phyloP scores from a whole-genome alignment of 345 rosid genomes.

The Linum trigynum region DNA sequence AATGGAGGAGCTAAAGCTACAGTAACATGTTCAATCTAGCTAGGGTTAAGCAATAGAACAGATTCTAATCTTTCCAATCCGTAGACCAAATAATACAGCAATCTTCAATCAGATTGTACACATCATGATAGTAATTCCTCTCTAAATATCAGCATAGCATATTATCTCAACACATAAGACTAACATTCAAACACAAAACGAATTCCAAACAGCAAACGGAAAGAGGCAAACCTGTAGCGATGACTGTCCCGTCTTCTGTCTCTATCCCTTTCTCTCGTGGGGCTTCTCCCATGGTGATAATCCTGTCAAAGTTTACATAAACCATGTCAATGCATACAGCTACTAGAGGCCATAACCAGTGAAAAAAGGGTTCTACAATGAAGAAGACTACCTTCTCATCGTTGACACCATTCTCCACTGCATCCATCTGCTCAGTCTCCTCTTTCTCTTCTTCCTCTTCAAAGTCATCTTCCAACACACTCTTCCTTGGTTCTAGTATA shows the following conservation, averaged over 20 bases:
- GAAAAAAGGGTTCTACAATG: background rate
- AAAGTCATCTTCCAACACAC: conserved; percentile 92
- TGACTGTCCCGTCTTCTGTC: conserved; percentile 66
- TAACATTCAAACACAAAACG: background rate
- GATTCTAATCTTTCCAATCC: no score
- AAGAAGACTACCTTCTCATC: conserved; percentile 44
- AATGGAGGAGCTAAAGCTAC: no score
- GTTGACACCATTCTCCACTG: conserved; percentile 32
- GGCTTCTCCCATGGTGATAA: conserved; percentile 63
- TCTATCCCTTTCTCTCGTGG: conserved; percentile 71
- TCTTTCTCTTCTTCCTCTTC: conserved; percentile 96
- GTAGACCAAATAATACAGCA: no score
- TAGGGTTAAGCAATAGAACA: no score
- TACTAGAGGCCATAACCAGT: no score
- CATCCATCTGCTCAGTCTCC: conserved; percentile 60
- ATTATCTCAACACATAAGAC: no score
- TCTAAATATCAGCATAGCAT: no score
- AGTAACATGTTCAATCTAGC: no score
- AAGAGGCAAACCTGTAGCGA: conserved; percentile 51
- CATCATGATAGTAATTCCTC: no score
- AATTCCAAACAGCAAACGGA: background rate
- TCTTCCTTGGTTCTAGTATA: conserved; percentile 65
- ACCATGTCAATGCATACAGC: background rate
- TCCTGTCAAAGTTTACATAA: conserved; percentile 38
- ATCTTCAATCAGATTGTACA: no score